Base-by-base conservation (phyloP, 495 filamentous ascomycete genomes). In the Glutinoglossum americanum region DNA sequence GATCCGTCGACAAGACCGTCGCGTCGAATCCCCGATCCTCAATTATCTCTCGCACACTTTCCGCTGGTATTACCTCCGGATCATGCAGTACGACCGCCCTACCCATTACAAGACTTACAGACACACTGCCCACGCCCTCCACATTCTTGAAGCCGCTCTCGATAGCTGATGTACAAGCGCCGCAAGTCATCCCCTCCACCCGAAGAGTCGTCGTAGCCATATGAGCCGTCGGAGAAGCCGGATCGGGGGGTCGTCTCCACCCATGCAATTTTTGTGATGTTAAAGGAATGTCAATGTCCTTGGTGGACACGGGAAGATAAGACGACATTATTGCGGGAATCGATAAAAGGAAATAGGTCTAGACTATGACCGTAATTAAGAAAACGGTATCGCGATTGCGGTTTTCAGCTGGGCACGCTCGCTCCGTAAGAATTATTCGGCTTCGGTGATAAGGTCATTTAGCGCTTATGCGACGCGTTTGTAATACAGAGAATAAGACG, bases 1-100 rank as follows among this genome's bases (percentile, higher is more conserved):
- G 63, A 64, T 95, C 87, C 2, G 93, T 88, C 2, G 84, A 81
- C 10, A 97, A 64, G n/a, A 99, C 77, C 60, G 85, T 77, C n/a
- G 86, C 89, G 64, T 92, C 93, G 70, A 99, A 99, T 1, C 92
- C 92, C 30, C 87, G 75, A 63, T 94, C 92, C 62, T 95, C 89
- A 65, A 99, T 92, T 27, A 86, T 84, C 57, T 94, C 85, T 60
- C 77, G 77, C 51, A 96, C 74, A 62, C 79, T 71, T 27, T 85
- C 84, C 33, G 87, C 77, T 6, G 85, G 70, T 39, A 96, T 72
- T 58, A 76, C 76, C 33, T 77, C 71, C 9, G 87, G 84, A 70
- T 99, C 84, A 69, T 99, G 92, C 65, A 85, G 79, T 6, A 95
- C 74, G 7, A 95, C 88, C 0, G 90, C 93, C 28, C 89, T 80